Base-by-base conservation (phyloP, 2,329 filamentous ascomycete species). In the Ascocoryne sarcoides region DNA sequence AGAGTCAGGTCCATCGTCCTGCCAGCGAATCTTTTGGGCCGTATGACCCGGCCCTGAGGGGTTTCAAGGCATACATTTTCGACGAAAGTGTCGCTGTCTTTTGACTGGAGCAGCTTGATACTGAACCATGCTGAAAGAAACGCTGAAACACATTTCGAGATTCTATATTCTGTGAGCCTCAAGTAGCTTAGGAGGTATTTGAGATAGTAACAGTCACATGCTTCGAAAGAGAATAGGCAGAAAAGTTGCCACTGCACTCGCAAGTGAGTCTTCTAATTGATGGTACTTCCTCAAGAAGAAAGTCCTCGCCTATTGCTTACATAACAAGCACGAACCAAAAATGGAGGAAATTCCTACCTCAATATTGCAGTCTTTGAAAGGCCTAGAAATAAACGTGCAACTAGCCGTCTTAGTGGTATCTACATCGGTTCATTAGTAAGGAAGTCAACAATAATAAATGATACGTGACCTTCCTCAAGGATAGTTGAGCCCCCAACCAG, bases 1-100 rank as follows among this genome's bases (percentile, higher is more conserved):
- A 93, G 66, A 0, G 85, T 90, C 21, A 93, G 68, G 57, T 93
- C 86, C 45, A 93, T 71, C 2, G 86, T 90, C 51, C 80, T 76
- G 32, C 86, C 86, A 9, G 80, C 83, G 32, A 60, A 54, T 10
- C 54, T 55, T 32, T 52, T 52, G 40, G 55, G 50, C 43, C 56
- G 46, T n/a, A 46, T 47, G 14, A 57, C 44, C 10, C 48, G 47
- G 49, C 45, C 51, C 9, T 40, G 45, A 10, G 43, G 29, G 14
- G 48, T 55, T 34, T 60, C 57, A 34, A 52, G 47, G 18, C 59
- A 49, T 2, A 61, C 51, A 10, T 58, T 61, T 35, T 71, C 65
- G 4, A 65, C 62, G 47, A 69, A 60, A 10, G 50, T 52, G 10
- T 54, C 57, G 38, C 63, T 69, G 39, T 66, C 62, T 52, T 75